Conservation (phyloP, 176 grass and related monocot species). For the Aegilops bicornis region DNA sequence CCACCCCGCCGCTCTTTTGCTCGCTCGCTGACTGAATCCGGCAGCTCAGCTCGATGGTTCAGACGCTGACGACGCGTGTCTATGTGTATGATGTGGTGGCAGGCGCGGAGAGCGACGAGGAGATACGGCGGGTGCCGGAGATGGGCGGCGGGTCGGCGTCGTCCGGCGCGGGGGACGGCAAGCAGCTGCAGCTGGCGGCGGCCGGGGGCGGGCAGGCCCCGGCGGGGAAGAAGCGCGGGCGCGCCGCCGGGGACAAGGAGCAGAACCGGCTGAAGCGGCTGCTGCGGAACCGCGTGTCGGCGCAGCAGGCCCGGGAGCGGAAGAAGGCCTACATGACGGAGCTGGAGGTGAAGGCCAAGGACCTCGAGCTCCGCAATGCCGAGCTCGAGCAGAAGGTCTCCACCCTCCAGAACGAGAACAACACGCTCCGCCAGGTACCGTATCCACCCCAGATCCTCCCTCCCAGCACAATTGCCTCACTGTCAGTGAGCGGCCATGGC, state of each 20-base stretch:
- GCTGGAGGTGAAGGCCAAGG: conserved; percentile 75
- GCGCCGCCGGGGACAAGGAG: conserved; percentile 92
- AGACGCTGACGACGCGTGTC: conserved; percentile 4
- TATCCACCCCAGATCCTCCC: no score
- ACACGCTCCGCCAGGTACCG: conserved; percentile 75
- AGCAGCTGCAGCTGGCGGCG: conserved; percentile 31
- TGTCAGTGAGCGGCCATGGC: neutral
- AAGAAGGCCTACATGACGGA: conserved; percentile 96
- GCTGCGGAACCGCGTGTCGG: conserved; percentile 90
- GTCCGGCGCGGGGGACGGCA: conserved; percentile 62
- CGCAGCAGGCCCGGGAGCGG: conserved; percentile 93
- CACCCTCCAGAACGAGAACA: conserved; percentile 96
- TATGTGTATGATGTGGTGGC: neutral
- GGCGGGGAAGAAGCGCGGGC: conserved; percentile 53
- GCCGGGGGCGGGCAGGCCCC: conserved; percentile 36
- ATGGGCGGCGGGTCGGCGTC: conserved; percentile 68
- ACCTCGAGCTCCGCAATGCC: conserved; percentile 78
- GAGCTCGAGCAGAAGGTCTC: conserved; percentile 87
- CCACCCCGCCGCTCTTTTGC: neutral
- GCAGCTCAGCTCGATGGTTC: neutral
- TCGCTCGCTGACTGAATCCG: neutral
- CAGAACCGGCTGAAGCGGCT: conserved; percentile 97
- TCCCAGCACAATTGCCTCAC: no score
- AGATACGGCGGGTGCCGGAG: conserved; percentile 94
- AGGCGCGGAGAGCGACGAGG: conserved; percentile 96